These are phyloP conservation scores for Marasmius tenuissimus DNA, from an alignment of 1,284 basidiomycete species.

Conservation along the genomic window DNA sequence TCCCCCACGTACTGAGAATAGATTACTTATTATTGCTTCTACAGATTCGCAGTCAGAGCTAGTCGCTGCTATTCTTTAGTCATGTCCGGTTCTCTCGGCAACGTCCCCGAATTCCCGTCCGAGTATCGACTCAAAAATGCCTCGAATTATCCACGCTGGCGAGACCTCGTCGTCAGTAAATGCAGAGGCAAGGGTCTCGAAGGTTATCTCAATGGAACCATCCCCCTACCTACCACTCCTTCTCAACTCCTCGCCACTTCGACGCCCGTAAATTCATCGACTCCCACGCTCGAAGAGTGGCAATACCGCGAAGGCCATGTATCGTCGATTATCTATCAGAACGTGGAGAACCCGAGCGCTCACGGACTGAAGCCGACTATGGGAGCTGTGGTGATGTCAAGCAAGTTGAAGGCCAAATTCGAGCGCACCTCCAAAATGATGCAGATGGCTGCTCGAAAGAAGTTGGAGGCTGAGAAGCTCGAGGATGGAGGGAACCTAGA, in stretches of 20 bases:
- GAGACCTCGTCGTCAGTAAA: not conserved
- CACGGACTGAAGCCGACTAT: not conserved
- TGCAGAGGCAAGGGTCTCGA: not conserved
- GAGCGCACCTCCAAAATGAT: not conserved
- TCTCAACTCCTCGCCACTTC: not conserved
- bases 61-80: not conserved
- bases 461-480: not conserved
- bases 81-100: not conserved
- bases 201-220: constrained; percentile 1
- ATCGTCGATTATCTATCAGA: not conserved
- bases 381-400: not conserved
- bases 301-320: not conserved
- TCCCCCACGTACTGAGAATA: not conserved
- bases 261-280: not conserved
- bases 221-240: not conserved
- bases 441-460: too few species aligned
- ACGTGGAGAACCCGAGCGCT: not conserved
- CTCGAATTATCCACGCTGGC: too few species aligned
- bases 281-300: not conserved
- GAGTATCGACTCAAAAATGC: not conserved
- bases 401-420: not conserved
- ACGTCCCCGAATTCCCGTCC: not conserved
- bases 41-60: not conserved
- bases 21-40: not conserved
- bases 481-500: not conserved